Conservation (phyloP, 352 stramenopile genomes). For the Globisporangium ultimum region DNA sequence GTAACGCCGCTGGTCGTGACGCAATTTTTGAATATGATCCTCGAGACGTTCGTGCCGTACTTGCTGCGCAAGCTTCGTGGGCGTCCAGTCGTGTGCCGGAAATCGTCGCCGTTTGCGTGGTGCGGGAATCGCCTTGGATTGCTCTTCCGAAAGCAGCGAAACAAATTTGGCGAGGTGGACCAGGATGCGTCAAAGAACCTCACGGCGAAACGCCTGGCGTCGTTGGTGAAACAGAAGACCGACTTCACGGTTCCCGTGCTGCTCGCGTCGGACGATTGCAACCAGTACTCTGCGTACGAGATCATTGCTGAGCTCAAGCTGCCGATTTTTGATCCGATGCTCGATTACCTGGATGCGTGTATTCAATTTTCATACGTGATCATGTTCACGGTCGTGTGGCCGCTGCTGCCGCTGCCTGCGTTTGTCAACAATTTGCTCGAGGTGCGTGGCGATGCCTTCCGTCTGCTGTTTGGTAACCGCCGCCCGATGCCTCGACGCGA, state of each 20-base stretch:
- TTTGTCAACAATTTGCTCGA: constrained; percentile 88
- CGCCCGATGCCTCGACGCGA: constrained; percentile 80
- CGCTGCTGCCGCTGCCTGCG: constrained; percentile 80
- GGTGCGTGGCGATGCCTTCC: constrained; percentile 81
- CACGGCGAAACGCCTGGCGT: constrained; percentile 56
- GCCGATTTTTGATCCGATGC: constrained; percentile 75
- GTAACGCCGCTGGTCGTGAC: constrained; percentile 87
- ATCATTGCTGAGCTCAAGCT: constrained; percentile 83
- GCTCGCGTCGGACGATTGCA: constrained; percentile 73
- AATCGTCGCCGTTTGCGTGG: constrained; percentile 57
- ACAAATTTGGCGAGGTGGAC: constrained; percentile 19
- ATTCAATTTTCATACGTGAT: constrained; percentile 90
- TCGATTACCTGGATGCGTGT: constrained; percentile 86
- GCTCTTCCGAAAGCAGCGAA: constrained; percentile 18
- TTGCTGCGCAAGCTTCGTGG: constrained; percentile 75
- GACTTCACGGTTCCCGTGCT: constrained; percentile 66
- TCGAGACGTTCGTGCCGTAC: constrained; percentile 86
- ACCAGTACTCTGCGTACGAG: constrained; percentile 86
- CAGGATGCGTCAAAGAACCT: constrained; percentile 38
- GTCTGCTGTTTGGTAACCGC: constrained; percentile 73
- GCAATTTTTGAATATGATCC: constrained; percentile 85
- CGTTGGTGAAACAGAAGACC: constrained; percentile 68
- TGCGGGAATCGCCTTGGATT: constrained; percentile 41
- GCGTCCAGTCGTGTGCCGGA: constrained; percentile 59
- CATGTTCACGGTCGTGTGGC: constrained; percentile 90